These are phyloP conservation scores for Agroathelia rolfsii DNA, from an alignment of 1,284 basidiomycete species.

Conservation along the genomic window DNA sequence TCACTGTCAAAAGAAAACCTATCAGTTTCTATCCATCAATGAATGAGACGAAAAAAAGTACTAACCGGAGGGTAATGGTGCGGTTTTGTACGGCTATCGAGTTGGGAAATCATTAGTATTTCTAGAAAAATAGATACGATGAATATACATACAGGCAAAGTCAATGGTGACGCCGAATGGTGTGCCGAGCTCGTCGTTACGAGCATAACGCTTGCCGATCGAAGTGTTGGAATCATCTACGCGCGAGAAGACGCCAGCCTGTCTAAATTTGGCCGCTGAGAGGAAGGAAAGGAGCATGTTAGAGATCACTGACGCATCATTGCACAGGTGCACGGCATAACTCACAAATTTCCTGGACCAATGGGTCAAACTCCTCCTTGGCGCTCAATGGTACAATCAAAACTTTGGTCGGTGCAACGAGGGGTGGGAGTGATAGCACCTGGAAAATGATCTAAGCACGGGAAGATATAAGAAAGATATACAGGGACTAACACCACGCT, in stretches of 20 bases:
- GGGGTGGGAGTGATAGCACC: conserved; percentile 84
- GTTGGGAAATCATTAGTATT: conserved; percentile 2
- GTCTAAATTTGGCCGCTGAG: conserved; percentile 77
- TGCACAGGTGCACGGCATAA: conserved; percentile 16
- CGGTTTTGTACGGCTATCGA: conserved; percentile 68
- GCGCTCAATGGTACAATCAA: conserved; percentile 93
- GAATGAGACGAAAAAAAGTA: conserved; percentile 12
- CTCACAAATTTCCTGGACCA: conserved; percentile 87
- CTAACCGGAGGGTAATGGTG: conserved; percentile 83
- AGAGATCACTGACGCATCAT: conserved; percentile 11
- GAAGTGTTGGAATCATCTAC: conserved; percentile 94
- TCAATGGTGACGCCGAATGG: conserved; percentile 95
- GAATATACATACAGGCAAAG: conserved; percentile 77
- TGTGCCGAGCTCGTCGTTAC: conserved; percentile 98
- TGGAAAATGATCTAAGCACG: conserved; percentile 19
- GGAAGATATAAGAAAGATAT: conserved; percentile 15
- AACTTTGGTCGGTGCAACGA: conserved; percentile 95
- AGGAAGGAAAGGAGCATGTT: conserved; percentile 9
- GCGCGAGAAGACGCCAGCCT: conserved; percentile 81
- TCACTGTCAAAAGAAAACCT: conserved; percentile 42
- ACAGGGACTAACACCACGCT: conserved; percentile 64
- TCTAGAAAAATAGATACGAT: conserved; percentile 9
- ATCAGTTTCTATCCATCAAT: neutral
- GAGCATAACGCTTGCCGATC: conserved; percentile 94
- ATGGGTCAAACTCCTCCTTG: conserved; percentile 76